A percentile compares a stretch with the other conserved stretches of the same genome.
These are phyloP conservation scores for Epichloe coenophiala DNA, from an alignment of 2,329 filamentous ascomycete genomes.

Conservation along the genomic window DNA sequence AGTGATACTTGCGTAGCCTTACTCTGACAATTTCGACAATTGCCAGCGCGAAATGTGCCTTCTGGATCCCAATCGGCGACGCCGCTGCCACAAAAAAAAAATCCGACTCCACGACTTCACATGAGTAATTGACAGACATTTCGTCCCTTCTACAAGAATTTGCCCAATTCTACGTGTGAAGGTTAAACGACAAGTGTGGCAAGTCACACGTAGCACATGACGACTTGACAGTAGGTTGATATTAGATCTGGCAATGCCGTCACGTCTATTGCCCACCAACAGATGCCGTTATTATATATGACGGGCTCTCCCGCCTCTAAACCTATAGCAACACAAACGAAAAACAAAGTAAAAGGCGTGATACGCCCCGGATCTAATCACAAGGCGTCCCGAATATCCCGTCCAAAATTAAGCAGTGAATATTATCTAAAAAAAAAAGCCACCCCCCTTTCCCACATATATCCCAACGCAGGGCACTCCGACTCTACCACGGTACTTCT, in stretches of 20 bases:
- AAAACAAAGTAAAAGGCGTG: background rate
- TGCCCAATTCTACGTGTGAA: too few species aligned
- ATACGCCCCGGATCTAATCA: background rate
- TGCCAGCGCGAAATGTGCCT: too few species aligned
- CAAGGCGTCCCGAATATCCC: background rate
- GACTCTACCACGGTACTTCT: slow-evolving; percentile 2
- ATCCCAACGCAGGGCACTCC: background rate
- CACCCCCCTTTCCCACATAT: background rate
- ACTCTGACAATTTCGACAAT: too few species aligned
- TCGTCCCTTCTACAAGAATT: too few species aligned
- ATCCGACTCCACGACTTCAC: too few species aligned
- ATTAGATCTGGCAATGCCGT: background rate
- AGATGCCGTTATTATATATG: background rate
- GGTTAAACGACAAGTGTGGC: too few species aligned
- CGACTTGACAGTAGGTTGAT: background rate
- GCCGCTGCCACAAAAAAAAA: too few species aligned
- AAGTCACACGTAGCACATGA: background rate
- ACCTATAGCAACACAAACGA: background rate
- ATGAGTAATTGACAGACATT: too few species aligned
- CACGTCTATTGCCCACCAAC: background rate
- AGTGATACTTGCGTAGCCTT: too few species aligned
- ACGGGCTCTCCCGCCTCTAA: background rate
- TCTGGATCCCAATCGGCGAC: too few species aligned
- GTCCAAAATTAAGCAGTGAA: background rate
- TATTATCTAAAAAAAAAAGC: background rate